phyloP scores from a whole-genome alignment of 257 asterid species.

The Lavandula angustifolia region DNA sequence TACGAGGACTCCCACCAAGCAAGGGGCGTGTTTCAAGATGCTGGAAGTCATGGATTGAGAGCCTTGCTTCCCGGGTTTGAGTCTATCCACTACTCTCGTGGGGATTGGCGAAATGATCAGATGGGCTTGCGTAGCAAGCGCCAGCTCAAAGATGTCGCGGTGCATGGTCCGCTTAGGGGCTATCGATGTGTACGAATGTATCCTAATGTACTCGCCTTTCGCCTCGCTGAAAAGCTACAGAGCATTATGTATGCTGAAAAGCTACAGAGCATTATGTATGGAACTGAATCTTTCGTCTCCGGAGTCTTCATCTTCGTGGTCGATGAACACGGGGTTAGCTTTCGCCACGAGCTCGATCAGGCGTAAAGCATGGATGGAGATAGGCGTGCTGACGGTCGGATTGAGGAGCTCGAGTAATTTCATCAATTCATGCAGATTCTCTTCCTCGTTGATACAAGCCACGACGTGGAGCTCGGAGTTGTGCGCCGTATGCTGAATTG shows the following conservation, averaged over 20 bases:
- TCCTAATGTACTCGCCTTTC: constrained; percentile 38
- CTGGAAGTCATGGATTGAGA: constrained; percentile 38
- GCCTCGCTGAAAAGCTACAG: constrained; percentile 48
- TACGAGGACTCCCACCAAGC: constrained; percentile 72
- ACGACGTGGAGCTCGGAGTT: constrained; percentile 52
- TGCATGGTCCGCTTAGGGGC: constrained; percentile 60
- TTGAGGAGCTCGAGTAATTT: constrained; percentile 55
- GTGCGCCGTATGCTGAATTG: constrained; percentile 65
- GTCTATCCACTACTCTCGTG: constrained; percentile 24
- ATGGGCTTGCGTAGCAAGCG: constrained; percentile 56
- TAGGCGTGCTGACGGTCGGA: constrained; percentile 50
- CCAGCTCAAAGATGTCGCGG: constrained; percentile 75
- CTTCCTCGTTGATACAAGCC: constrained; percentile 56
- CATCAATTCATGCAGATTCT: constrained; percentile 46
- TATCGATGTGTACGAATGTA: constrained; percentile 53
- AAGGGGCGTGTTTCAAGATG: constrained; percentile 69
- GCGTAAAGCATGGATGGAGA: constrained; percentile 55
- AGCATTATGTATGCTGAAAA: constrained; percentile 48
- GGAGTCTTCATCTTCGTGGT: constrained; percentile 46
- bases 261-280: constrained; percentile 52
- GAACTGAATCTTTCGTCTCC: constrained; percentile 32
- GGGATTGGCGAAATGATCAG: constrained; percentile 55
- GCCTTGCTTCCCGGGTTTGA: constrained; percentile 18
- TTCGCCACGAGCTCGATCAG: constrained; percentile 63
- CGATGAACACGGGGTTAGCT: constrained; percentile 59